Base-by-base conservation (phyloP, 441 rosid genomes). In the Mallotus repandus region DNA sequence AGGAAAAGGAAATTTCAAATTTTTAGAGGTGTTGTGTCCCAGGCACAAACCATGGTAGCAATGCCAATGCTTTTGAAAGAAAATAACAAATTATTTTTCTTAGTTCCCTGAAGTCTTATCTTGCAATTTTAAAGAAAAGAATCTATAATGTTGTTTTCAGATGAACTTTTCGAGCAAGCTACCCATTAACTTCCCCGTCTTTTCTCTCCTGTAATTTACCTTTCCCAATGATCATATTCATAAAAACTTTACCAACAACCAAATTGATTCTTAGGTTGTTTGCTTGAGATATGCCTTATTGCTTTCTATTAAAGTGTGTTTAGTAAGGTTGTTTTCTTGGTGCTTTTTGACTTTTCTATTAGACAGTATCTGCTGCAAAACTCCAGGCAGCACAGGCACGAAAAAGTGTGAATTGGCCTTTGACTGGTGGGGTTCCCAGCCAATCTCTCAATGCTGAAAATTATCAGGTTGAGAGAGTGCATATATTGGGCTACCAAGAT, bases 351-450 rank as follows among this genome's bases (percentile, higher is more conserved):
- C 72, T 68, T 50, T 74, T 52, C 68, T 63, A 77, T 68, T 83
- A 90, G 96, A 82, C 77, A 75, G 80, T 80, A 52, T 83, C 88
- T 76, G 85, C 87, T 80, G 81, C 83, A 77, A 89, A 86, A 83
- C 71, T 81, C 72, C 86, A 75, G 76, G 80, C 84, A 38, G 73
- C 78, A 46, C 79, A 86, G 63, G 70, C 80, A 74, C 71, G 80
- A 54, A 56, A 79, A 70, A 79, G 66, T 68, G 70, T 49, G 12
- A 79, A 79, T 77, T 84, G 91, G 91, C 93, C 93, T 66, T 79
- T 90, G 85, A 90, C 87, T 46, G 96, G 96, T 43, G 93, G 96
- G 53, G 78, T 90, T 68, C 89, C 84, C 43, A 79, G 81, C 68
- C 82, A 82, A 35, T 68, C 80, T 35, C 77, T 73, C 59, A 64